These are phyloP conservation scores for Prunus fruticosa DNA, from an alignment of 306 rosid genomes.

Conservation along the genomic window DNA sequence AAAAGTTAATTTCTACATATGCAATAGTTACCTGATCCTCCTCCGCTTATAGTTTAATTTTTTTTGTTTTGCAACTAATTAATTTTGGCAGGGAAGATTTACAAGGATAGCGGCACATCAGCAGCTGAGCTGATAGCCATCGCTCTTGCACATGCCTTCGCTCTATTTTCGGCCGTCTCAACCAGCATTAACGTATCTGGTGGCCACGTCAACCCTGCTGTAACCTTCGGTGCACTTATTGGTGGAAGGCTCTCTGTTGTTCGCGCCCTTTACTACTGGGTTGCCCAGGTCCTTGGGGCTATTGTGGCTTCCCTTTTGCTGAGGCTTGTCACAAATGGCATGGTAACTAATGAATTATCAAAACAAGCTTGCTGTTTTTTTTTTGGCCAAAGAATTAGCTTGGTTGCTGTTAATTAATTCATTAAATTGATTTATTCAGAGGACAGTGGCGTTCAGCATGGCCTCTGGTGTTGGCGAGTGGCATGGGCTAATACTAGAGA, in stretches of 20 bases:
- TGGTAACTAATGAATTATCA: conserved; percentile 40
- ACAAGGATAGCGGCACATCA: conserved; percentile 46
- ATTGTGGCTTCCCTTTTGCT: conserved; percentile 74
- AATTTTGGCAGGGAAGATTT: conserved; percentile 55
- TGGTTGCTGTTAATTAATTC: too few relatives aligned
- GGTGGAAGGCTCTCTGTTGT: conserved; percentile 87
- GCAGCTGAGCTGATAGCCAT: conserved; percentile 57
- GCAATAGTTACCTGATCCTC: too few relatives aligned
- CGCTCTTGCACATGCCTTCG: conserved; percentile 73
- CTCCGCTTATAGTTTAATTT: too few relatives aligned
- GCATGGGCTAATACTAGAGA: conserved; percentile 67
- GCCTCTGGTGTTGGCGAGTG: conserved; percentile 45
- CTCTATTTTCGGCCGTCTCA: conserved; percentile 67
- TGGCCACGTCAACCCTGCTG: conserved; percentile 91
- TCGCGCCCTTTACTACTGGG: conserved; percentile 74
- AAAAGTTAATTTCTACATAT: too few relatives aligned
- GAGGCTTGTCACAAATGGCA: conserved; percentile 74
- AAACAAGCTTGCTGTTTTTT: too few relatives aligned
- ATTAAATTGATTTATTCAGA: conserved; percentile 31
- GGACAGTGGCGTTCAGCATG: conserved; percentile 63
- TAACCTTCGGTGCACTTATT: conserved; percentile 79
- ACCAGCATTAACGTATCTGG: conserved; percentile 81
- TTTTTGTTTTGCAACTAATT: background rate
- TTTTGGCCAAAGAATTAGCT: too few relatives aligned
- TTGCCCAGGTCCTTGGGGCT: conserved; percentile 85